Evolutionary conservation across 768 basidiomycete species (phyloP).

Genomic region (Termitomyces sp.): DNA sequence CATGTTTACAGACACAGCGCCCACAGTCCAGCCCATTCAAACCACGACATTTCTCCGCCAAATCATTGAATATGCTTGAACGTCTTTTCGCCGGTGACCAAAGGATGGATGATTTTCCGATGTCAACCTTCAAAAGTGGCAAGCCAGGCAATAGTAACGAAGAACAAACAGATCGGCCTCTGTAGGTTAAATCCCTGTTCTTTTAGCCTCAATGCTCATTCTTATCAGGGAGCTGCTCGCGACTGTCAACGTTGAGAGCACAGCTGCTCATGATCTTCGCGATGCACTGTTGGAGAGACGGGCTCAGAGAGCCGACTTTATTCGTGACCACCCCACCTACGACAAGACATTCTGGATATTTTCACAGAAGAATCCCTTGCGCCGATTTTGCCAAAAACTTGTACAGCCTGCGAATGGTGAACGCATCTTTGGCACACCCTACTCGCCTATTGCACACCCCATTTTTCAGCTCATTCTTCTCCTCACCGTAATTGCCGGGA

Average conservation of each 20-base stretch:
- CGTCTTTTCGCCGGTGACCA: conserved; percentile 59
- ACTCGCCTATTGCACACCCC: conserved; percentile 58
- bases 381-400: conserved; percentile 74
- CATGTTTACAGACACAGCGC: conserved; percentile 17
- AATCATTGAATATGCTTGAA: conserved; percentile 57
- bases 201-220: not conserved
- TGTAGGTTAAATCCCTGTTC: conserved; percentile 42
- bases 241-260: conserved; percentile 49
- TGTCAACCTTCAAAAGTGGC: conserved; percentile 47
- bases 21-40: conserved; percentile 22
- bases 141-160: conserved; percentile 28
- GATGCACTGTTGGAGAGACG: conserved; percentile 66
- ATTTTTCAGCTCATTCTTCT: conserved; percentile 74
- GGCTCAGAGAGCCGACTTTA: conserved; percentile 82
- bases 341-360: conserved; percentile 91
- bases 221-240: conserved; percentile 62
- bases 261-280: conserved; percentile 43
- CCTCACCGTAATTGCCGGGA: conserved; percentile 71
- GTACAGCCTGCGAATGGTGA: conserved; percentile 82
- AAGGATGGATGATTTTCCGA: conserved; percentile 48
- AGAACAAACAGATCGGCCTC: conserved; percentile 66
- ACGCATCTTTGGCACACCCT: conserved; percentile 78
- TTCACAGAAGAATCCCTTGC: conserved; percentile 69
- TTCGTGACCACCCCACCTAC: conserved; percentile 81
- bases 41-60: conserved; percentile 47